Evolutionary conservation across 2,329 filamentous ascomycete genomes (phyloP).

Genomic region (Fusarium siculi): DNA sequence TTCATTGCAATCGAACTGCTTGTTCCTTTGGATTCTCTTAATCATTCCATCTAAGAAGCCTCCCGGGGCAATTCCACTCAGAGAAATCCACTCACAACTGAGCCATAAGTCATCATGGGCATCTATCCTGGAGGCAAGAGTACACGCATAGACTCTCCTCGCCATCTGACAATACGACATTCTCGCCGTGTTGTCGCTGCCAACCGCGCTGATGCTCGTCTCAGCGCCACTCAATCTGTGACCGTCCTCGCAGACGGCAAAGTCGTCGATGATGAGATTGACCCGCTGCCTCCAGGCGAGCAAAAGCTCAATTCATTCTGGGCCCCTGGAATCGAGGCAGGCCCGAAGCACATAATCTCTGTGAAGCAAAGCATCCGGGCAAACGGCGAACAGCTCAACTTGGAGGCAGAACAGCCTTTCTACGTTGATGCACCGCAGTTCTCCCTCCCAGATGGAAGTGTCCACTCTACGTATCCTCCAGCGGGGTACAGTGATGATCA

Average conservation of each 20-base stretch:
- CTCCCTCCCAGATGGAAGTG: conserved; percentile 43
- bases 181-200: not conserved
- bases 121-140: conserved; percentile 32
- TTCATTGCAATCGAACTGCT: not conserved
- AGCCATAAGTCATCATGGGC: not conserved
- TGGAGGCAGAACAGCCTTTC: conserved; percentile 43
- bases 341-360: conserved; percentile 11
- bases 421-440: conserved; percentile 52
- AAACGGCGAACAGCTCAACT: not conserved
- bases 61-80: fast-evolving
- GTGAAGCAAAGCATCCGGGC: conserved; percentile 3
- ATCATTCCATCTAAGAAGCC: fast-evolving
- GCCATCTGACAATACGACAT: conserved; percentile 20
- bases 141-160: conserved; percentile 13
- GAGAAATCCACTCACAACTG: not conserved
- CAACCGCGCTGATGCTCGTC: not conserved
- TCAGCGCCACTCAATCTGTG: not conserved
- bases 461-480: conserved; percentile 55
- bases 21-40: fast-evolving
- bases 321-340: conserved; percentile 30
- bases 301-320: conserved; percentile 33
- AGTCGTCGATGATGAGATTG: not conserved
- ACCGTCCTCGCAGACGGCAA: not conserved
- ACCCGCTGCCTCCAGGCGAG: conserved; percentile 17
- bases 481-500: conserved; percentile 49